Evolutionary conservation across 1,284 basidiomycete genomes (phyloP).

Genomic region (Heliocybe sulcata): DNA sequence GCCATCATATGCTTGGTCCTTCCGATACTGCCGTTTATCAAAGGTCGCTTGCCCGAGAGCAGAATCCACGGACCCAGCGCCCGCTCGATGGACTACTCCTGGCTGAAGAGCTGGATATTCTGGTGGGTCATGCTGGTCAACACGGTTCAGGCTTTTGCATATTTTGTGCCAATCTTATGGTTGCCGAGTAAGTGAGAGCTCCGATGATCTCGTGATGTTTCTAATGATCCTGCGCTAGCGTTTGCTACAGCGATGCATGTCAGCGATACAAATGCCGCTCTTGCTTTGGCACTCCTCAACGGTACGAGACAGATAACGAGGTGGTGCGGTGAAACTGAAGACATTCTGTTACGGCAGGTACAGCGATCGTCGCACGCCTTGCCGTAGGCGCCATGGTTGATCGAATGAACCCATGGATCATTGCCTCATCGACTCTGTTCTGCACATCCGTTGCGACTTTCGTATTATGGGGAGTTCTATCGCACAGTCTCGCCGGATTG

Average conservation of each 20-base stretch:
- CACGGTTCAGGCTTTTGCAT: slow-evolving; percentile 25
- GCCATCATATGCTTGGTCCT: slow-evolving; percentile 11
- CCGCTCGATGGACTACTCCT: not conserved
- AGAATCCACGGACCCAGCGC: slow-evolving; percentile 9
- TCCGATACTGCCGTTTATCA: slow-evolving; percentile 15
- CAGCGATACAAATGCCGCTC: slow-evolving; percentile 16
- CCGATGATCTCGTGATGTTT: not conserved
- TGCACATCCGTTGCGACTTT: slow-evolving; percentile 25
- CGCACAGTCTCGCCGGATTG: slow-evolving; percentile 24
- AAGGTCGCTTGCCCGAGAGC: slow-evolving; percentile 16
- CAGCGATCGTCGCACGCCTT: slow-evolving; percentile 24
- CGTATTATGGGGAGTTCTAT: slow-evolving; percentile 31
- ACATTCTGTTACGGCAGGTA: slow-evolving; percentile 10
- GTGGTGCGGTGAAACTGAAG: too few relatives aligned
- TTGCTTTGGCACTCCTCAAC: slow-evolving; percentile 21
- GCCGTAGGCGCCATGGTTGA: slow-evolving; percentile 28
- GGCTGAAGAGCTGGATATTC: slow-evolving; percentile 16
- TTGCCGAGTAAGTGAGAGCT: slow-evolving; percentile 27
- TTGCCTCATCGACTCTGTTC: slow-evolving; percentile 22
- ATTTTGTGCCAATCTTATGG: slow-evolving; percentile 28
- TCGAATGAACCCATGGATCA: slow-evolving; percentile 24
- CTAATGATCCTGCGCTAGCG: slow-evolving; percentile 13
- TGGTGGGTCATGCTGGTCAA: slow-evolving; percentile 25
- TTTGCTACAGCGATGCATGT: slow-evolving; percentile 23
- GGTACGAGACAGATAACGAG: slow-evolving; percentile 12